phyloP scores from a whole-genome alignment of 352 stramenopile genomes.

The Phytophthora crassamura region DNA sequence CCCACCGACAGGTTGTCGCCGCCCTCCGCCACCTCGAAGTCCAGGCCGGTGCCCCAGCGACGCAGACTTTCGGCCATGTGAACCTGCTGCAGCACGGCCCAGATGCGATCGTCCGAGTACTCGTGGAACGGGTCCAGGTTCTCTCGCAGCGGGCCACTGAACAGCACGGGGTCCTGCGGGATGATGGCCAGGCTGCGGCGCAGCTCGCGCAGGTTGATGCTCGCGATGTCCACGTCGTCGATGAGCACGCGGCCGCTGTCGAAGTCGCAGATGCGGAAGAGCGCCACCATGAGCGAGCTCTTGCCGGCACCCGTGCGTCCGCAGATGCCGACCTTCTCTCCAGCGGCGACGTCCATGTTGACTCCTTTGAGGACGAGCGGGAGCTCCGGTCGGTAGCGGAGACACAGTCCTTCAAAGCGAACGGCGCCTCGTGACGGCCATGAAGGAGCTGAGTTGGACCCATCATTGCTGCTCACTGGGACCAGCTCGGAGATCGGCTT shows the following conservation, averaged over 20 bases:
- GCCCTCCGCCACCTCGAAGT: slow-evolving; percentile 91
- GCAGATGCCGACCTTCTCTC: slow-evolving; percentile 68
- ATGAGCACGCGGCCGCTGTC: slow-evolving; percentile 83
- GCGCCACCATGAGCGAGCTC: slow-evolving; percentile 47
- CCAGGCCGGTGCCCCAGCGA: slow-evolving; percentile 63
- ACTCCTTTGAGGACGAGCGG: slow-evolving; percentile 47
- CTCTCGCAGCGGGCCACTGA: slow-evolving; percentile 86
- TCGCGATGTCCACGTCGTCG: slow-evolving; percentile 80
- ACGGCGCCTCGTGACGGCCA: slow-evolving; percentile 40
- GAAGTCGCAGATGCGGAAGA: slow-evolving; percentile 55
- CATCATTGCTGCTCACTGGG: no score
- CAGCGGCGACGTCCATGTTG: slow-evolving; percentile 39
- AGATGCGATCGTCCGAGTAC: slow-evolving; percentile 77
- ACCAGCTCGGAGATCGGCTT: slow-evolving; percentile 8
- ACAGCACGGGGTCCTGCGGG: slow-evolving; percentile 91
- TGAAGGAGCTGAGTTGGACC: not conserved
- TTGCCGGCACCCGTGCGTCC: slow-evolving; percentile 51
- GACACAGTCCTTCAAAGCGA: slow-evolving; percentile 30
- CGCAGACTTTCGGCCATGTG: slow-evolving; percentile 74
- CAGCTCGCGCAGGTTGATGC: slow-evolving; percentile 44
- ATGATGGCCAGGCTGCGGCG: slow-evolving; percentile 52
- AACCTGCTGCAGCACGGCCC: slow-evolving; percentile 59
- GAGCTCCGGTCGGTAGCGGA: slow-evolving; percentile 49
- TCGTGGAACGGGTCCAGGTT: slow-evolving; percentile 94
- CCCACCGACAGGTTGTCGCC: slow-evolving; percentile 95